A percentile compares a stretch with the other conserved stretches of the same genome.
Evolutionary conservation across 176 grass and related monocot genomes (phyloP).

Genomic region (Eleusine indica): DNA sequence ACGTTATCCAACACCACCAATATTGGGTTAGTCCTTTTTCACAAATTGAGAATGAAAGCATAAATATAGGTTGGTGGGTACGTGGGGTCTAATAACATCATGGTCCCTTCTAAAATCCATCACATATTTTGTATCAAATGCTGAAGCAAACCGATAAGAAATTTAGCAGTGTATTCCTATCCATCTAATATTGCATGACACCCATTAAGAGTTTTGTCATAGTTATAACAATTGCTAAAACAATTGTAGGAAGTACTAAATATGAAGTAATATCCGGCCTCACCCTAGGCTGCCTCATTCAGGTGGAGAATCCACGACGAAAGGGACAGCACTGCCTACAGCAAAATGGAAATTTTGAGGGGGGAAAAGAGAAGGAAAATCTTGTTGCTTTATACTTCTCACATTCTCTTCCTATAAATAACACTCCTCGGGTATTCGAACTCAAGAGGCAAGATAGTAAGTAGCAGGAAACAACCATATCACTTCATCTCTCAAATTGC

Average conservation of each 20-base stretch:
- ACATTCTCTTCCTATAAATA: conserved; percentile 40
- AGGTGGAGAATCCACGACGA: conserved; percentile 45
- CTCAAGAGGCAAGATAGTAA: background rate
- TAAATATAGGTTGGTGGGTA: too few species aligned
- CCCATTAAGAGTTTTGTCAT: too few species aligned
- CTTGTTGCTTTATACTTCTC: background rate
- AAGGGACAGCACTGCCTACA: background rate
- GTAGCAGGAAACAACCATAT: background rate
- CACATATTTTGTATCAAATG: too few species aligned
- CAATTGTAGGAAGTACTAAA: background rate
- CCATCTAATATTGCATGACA: too few species aligned
- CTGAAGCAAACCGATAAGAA: too few species aligned
- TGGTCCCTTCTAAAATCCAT: too few species aligned
- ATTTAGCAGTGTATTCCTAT: too few species aligned
- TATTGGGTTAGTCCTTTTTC: too few species aligned
- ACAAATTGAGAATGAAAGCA: too few species aligned
- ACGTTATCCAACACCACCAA: too few species aligned
- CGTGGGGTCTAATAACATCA: too few species aligned
- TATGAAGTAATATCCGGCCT: background rate
- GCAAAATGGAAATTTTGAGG: conserved; percentile 23
- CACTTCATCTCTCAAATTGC: background rate
- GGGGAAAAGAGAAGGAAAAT: background rate
- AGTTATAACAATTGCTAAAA: too few species aligned
- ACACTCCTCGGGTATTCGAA: background rate
- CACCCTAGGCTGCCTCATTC: conserved; percentile 12